Conservation (phyloP, 2,329 filamentous ascomycete species). For the Rutstroemia sydowiana region DNA sequence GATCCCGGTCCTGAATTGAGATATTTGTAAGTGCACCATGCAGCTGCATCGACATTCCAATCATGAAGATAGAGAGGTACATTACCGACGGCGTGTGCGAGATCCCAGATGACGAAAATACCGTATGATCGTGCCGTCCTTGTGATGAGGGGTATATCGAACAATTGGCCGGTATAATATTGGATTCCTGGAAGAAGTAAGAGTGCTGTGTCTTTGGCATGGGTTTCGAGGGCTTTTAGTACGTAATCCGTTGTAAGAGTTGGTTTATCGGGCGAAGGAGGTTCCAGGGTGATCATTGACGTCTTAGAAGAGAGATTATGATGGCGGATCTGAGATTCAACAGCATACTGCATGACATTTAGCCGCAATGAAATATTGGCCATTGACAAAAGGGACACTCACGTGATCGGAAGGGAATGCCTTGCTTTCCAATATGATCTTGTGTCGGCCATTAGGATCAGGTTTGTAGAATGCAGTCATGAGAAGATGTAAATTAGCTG, state of each 20-base stretch:
- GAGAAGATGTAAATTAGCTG: conserved; percentile 68
- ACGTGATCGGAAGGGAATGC: conserved; percentile 79
- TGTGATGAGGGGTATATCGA: conserved; percentile 69
- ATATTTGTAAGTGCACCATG: conserved; percentile 81
- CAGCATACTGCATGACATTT: conserved; percentile 52
- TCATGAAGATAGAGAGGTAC: conserved; percentile 64
- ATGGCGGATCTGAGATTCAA: conserved; percentile 66
- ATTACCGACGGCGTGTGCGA: conserved; percentile 73
- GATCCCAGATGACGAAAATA: conserved; percentile 70
- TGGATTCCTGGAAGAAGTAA: conserved; percentile 73
- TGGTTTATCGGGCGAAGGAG: conserved; percentile 40
- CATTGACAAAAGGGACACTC: conserved; percentile 28
- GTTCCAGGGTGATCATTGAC: conserved; percentile 63
- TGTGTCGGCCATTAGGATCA: conserved; percentile 49
- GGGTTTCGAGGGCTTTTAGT: conserved; percentile 55
- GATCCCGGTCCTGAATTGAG: conserved; percentile 69
- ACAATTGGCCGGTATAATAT: conserved; percentile 72
- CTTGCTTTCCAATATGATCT: conserved; percentile 73
- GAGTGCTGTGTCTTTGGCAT: conserved; percentile 59
- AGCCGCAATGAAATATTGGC: conserved; percentile 12
- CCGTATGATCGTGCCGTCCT: conserved; percentile 57
- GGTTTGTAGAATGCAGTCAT: conserved; percentile 75
- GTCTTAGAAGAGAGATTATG: conserved; percentile 56
- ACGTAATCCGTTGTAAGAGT: conserved; percentile 60
- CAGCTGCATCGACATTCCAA: conserved; percentile 72